Conservation (phyloP, 2,329 filamentous ascomycete genomes). For the Lizonia empirigonia region DNA sequence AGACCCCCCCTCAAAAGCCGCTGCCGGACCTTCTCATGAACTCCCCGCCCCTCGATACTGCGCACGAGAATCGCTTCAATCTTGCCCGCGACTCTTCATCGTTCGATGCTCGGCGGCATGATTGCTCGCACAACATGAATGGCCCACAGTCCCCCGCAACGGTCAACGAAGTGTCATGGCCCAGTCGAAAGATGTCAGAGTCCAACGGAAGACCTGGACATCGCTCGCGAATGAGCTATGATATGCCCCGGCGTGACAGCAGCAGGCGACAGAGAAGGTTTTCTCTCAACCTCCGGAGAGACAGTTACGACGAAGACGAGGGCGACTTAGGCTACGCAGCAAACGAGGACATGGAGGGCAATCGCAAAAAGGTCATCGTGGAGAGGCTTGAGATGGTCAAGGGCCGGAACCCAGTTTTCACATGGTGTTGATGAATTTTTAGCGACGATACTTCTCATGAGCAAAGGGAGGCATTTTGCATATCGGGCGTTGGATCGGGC, state of each 20-base stretch:
- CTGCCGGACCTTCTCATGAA: slow-evolving; percentile 72
- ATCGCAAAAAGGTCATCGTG: slow-evolving; percentile 92
- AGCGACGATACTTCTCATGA: slow-evolving; percentile 7
- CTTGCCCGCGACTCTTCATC: slow-evolving; percentile 53
- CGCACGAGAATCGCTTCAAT: slow-evolving; percentile 55
- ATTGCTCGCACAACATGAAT: slow-evolving; percentile 10
- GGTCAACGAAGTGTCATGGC: slow-evolving; percentile 41
- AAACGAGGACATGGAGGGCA: slow-evolving; percentile 90
- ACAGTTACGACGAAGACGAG: slow-evolving; percentile 66
- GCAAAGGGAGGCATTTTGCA: slow-evolving; percentile 12
- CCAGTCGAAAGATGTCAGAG: slow-evolving; percentile 19
- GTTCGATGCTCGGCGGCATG: slow-evolving; percentile 44
- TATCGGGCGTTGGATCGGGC: slow-evolving; percentile 16
- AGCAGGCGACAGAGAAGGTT: slow-evolving; percentile 49
- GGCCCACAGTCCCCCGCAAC: slow-evolving; percentile 43
- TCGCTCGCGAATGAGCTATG: slow-evolving; percentile 51
- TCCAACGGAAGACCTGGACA: slow-evolving; percentile 33
- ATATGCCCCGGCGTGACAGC: slow-evolving; percentile 44
- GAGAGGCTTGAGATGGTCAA: slow-evolving; percentile 96
- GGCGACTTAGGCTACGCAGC: slow-evolving; percentile 94
- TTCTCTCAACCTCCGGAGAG: slow-evolving; percentile 51
- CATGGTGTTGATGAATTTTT: slow-evolving; percentile 73
- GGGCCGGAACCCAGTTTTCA: slow-evolving; percentile 93
- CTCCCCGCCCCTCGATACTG: slow-evolving; percentile 57
- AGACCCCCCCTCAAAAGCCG: slow-evolving; percentile 58